phyloP scores from a whole-genome alignment of 805 yeast species.

The Barnettozyma pratensis region DNA sequence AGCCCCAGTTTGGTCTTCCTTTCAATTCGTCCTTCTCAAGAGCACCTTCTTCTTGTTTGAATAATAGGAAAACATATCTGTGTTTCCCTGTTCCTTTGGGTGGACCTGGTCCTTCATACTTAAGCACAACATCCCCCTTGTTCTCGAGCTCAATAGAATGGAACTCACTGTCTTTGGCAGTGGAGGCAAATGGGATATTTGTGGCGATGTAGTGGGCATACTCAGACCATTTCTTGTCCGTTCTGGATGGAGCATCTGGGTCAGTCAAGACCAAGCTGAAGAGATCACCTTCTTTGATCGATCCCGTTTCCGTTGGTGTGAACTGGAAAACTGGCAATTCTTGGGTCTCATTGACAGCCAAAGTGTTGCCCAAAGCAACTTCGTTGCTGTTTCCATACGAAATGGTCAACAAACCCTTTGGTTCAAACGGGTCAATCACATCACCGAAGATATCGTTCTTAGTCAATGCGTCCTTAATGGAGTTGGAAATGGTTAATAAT shows the following conservation, averaged over 20 bases:
- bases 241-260: slow-evolving; percentile 88
- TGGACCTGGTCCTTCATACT: slow-evolving; percentile 85
- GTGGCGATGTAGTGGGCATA: slow-evolving; percentile 69
- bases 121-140: slow-evolving; percentile 39
- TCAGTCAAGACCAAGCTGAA: slow-evolving; percentile 81
- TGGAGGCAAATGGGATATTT: slow-evolving; percentile 41
- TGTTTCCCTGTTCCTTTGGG: slow-evolving; percentile 83
- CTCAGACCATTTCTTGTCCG: slow-evolving; percentile 85
- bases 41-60: slow-evolving; percentile 48
- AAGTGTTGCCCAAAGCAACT: slow-evolving; percentile 76
- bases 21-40: slow-evolving; percentile 27
- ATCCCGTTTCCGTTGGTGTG: slow-evolving; percentile 31
- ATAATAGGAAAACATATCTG: slow-evolving; percentile 76
- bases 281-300: slow-evolving; percentile 35
- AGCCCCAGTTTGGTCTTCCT: slow-evolving; percentile 79
- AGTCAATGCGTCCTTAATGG: slow-evolving; percentile 33
- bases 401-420: slow-evolving; percentile 46
- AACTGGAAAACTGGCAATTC: slow-evolving; percentile 60
- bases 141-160: slow-evolving; percentile 32
- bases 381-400: slow-evolving; percentile 53
- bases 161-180: slow-evolving; percentile 24
- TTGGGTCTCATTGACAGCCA: slow-evolving; percentile 64
- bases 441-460: slow-evolving; percentile 41
- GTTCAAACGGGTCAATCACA: slow-evolving; percentile 27
- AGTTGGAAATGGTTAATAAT: slow-evolving; percentile 23